Percentiles rank a stretch among this genome's conserved stretches.
Evolutionary conservation across 2,329 filamentous ascomycete species (phyloP).

Genomic region (Onygenales sp.): DNA sequence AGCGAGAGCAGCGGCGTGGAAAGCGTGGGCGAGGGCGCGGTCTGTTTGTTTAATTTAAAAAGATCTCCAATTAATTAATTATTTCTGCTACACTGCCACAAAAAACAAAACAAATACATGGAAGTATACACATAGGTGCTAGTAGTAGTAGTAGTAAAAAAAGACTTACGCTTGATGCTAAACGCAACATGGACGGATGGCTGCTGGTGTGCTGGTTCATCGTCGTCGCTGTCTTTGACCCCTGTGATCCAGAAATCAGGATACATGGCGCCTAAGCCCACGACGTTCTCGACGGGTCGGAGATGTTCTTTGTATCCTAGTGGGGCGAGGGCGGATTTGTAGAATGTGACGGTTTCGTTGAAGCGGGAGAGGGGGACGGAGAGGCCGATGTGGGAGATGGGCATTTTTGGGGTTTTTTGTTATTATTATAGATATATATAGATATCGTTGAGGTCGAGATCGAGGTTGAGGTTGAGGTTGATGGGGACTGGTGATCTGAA

Average conservation of each 20-base stretch:
- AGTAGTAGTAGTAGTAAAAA: not conserved
- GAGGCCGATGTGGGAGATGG: conserved; percentile 19
- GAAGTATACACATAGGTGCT: not conserved
- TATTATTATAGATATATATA: not conserved
- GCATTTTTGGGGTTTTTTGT: conserved; percentile 30
- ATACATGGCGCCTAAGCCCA: conserved; percentile 20
- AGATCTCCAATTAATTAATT: not conserved
- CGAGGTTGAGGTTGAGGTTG: too few relatives aligned
- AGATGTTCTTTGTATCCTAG: conserved; percentile 21
- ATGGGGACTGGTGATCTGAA: too few relatives aligned
- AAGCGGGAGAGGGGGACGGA: conserved; percentile 18
- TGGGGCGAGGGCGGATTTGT: conserved; percentile 19
- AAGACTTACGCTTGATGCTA: conserved; percentile 14
- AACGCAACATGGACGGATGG: conserved; percentile 18
- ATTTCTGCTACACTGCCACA: not conserved
- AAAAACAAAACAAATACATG: not conserved
- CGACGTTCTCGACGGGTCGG: conserved; percentile 17
- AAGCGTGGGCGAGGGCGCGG: conserved; percentile 35
- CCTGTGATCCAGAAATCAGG: conserved; percentile 23
- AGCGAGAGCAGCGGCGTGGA: conserved; percentile 35
- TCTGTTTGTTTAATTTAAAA: conserved; percentile 17
- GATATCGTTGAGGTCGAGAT: not conserved
- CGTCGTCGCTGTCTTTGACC: conserved; percentile 4
- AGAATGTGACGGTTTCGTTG: conserved; percentile 20
- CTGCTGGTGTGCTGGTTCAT: conserved; percentile 3